Conservation (phyloP, 2,329 filamentous ascomycete species). For the Fusarium irregulare region DNA sequence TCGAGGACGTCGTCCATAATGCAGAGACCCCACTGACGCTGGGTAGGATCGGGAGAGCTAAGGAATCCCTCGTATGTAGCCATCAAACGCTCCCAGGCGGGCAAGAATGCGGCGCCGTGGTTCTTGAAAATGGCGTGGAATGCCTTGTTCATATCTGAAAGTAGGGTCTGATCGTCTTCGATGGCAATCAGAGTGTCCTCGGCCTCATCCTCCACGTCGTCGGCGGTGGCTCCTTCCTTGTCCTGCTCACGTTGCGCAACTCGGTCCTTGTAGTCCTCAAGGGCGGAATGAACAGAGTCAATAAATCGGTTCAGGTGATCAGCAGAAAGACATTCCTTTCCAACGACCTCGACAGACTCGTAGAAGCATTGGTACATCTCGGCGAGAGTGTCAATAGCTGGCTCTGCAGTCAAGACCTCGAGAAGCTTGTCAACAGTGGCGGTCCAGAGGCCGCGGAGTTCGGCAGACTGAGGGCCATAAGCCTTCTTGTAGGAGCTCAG, state of each 20-base stretch:
- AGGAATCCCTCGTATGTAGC: slow-evolving; percentile 88
- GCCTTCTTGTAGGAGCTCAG: slow-evolving; percentile 94
- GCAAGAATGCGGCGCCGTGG: slow-evolving; percentile 85
- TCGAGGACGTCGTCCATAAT: slow-evolving; percentile 98
- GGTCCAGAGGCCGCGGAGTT: slow-evolving; percentile 85
- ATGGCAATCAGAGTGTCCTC: slow-evolving; percentile 91
- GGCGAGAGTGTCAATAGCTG: slow-evolving; percentile 93
- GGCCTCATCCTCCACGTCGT: slow-evolving; percentile 90
- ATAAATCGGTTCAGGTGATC: slow-evolving; percentile 90
- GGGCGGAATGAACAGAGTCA: slow-evolving; percentile 82
- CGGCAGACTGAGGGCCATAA: slow-evolving; percentile 81
- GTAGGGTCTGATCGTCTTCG: slow-evolving; percentile 94
- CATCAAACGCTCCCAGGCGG: slow-evolving; percentile 87
- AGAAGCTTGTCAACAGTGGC: slow-evolving; percentile 89
- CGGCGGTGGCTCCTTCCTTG: slow-evolving; percentile 75
- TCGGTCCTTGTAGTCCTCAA: slow-evolving; percentile 92
- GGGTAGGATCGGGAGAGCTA: slow-evolving; percentile 82
- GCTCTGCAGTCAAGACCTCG: slow-evolving; percentile 92
- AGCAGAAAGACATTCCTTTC: slow-evolving; percentile 81
- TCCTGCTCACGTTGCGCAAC: slow-evolving; percentile 88
- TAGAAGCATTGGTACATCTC: slow-evolving; percentile 99
- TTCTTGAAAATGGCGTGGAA: slow-evolving; percentile 99
- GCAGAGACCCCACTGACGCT: slow-evolving; percentile 98
- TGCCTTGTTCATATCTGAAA: slow-evolving; percentile 99
- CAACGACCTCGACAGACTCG: slow-evolving; percentile 94